Conservation (phyloP, 2,329 filamentous ascomycete species). For the Zarea fungicola region DNA sequence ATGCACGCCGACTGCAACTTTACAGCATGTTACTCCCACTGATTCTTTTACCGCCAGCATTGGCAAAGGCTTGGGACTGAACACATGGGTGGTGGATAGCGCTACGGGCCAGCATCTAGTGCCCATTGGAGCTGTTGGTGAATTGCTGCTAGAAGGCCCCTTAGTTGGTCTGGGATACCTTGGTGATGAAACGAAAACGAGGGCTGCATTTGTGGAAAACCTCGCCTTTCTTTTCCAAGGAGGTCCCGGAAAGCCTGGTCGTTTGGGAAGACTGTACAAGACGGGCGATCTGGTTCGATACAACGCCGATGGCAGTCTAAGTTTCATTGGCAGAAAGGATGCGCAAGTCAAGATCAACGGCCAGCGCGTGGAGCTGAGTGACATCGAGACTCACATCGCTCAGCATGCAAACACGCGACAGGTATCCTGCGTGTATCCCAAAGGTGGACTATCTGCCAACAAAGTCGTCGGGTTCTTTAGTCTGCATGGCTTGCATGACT, state of each 20-base stretch:
- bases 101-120: slow-evolving; percentile 23
- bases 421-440: slow-evolving; percentile 2
- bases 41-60: slow-evolving; percentile 1
- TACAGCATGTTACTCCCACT: background rate
- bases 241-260: background rate
- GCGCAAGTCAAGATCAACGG: slow-evolving; percentile 56
- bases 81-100: slow-evolving; percentile 27
- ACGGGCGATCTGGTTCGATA: slow-evolving; percentile 45
- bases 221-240: slow-evolving; percentile 23
- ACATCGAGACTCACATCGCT: slow-evolving; percentile 19
- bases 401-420: background rate
- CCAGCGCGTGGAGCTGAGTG: slow-evolving; percentile 46
- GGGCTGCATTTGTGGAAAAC: slow-evolving; percentile 36
- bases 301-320: slow-evolving; percentile 34
- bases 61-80: slow-evolving; percentile 5
- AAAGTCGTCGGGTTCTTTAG: slow-evolving; percentile 14
- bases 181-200: slow-evolving; percentile 39
- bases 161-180: slow-evolving; percentile 45
- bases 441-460: slow-evolving; percentile 3
- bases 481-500: background rate
- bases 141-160: slow-evolving; percentile 36
- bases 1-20: background rate
- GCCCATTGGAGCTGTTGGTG: slow-evolving; percentile 29
- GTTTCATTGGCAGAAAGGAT: slow-evolving; percentile 51
- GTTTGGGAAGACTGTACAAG: slow-evolving; percentile 32